Conservation (phyloP, 441 rosid genomes). For the Cnidoscolus chayamansa region DNA sequence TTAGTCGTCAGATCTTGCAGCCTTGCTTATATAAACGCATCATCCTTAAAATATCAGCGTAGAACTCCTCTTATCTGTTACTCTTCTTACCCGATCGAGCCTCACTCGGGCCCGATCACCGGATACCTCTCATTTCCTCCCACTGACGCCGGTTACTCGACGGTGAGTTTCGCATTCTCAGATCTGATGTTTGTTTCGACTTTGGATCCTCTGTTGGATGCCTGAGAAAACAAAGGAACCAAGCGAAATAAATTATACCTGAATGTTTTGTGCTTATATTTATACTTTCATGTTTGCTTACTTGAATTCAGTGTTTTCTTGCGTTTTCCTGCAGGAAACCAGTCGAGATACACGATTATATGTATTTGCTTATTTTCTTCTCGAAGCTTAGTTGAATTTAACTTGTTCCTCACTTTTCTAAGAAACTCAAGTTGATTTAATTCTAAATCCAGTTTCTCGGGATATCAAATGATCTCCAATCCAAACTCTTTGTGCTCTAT, state of each 20-base stretch:
- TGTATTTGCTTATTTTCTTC: too few relatives aligned
- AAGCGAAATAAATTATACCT: not conserved
- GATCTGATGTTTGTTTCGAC: not conserved
- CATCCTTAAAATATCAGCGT: not conserved
- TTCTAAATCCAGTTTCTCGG: too few relatives aligned
- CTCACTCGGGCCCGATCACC: conserved; percentile 8
- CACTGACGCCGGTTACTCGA: not conserved
- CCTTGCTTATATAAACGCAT: conserved; percentile 11
- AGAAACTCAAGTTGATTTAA: too few relatives aligned
- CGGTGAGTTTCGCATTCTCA: not conserved
- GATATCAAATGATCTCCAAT: too few relatives aligned
- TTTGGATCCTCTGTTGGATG: not conserved
- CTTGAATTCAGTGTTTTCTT: not conserved
- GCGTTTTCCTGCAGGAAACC: not conserved
- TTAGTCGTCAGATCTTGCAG: conserved; percentile 35
- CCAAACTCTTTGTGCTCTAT: too few relatives aligned
- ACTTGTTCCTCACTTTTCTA: too few relatives aligned
- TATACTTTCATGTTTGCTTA: not conserved
- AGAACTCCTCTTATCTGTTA: not conserved
- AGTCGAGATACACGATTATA: not conserved
- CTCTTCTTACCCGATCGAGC: not conserved
- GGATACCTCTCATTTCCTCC: not conserved
- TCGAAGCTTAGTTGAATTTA: too few relatives aligned
- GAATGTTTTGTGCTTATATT: not conserved
- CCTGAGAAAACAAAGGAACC: not conserved